Conservation (phyloP, 768 basidiomycete species). For the Dioszegia aurantiaca region DNA sequence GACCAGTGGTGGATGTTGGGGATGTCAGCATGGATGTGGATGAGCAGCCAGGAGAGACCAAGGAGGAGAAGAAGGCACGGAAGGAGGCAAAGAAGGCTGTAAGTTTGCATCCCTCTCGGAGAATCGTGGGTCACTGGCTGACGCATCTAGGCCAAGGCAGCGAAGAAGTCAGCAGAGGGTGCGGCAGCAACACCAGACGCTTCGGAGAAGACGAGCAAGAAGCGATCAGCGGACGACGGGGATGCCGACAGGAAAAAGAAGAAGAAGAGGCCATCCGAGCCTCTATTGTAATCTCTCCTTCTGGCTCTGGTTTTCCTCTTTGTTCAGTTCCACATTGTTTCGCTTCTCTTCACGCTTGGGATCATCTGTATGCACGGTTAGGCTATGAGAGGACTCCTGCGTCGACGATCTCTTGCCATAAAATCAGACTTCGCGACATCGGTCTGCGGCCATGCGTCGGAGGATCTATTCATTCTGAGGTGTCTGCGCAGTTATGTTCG, state of each 20-base stretch:
- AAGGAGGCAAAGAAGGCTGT: constrained; percentile 74
- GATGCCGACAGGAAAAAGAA: constrained; percentile 52
- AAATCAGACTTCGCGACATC: too few relatives aligned
- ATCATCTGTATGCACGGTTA: neutral
- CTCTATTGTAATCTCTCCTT: neutral
- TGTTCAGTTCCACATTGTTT: neutral
- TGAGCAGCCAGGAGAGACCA: constrained; percentile 62
- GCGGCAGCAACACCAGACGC: constrained; percentile 53
- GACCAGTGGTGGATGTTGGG: constrained; percentile 33
- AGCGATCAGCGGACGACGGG: constrained; percentile 50
- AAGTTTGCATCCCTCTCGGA: constrained; percentile 22
- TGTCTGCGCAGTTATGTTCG: too few relatives aligned
- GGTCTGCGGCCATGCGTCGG: too few relatives aligned
- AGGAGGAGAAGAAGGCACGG: constrained; percentile 63
- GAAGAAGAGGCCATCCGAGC: constrained; percentile 51
- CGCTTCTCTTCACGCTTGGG: neutral
- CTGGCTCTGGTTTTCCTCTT: neutral
- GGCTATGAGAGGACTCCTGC: too few relatives aligned
- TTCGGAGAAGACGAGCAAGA: constrained; percentile 53
- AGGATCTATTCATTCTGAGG: too few relatives aligned
- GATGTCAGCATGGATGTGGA: constrained; percentile 53
- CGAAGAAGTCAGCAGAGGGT: constrained; percentile 40
- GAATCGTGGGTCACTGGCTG: constrained; percentile 8
- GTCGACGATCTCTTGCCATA: too few relatives aligned
- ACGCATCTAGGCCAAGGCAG: constrained; percentile 44